These are phyloP conservation scores for Orychophragmus violaceus DNA, from an alignment of 345 rosid species.

Conservation along the genomic window DNA sequence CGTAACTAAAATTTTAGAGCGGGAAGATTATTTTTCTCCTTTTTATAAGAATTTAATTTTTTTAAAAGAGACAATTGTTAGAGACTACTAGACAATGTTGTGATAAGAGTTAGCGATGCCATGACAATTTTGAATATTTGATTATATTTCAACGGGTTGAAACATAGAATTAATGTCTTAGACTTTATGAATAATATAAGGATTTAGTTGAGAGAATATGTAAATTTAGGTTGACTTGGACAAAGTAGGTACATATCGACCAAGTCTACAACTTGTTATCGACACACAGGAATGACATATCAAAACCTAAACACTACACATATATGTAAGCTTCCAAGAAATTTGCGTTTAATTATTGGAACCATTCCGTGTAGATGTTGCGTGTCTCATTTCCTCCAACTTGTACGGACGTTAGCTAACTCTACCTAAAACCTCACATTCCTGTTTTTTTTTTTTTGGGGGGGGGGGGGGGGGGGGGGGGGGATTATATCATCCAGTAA, in stretches of 20 bases:
- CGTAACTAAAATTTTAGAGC: too few species aligned
- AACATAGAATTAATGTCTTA: background rate
- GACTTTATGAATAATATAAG: background rate
- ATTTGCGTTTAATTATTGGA: background rate
- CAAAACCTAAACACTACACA: conserved; percentile 20
- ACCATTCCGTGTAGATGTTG: conserved; percentile 9
- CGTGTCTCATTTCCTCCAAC: conserved; percentile 12
- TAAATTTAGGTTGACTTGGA: conserved; percentile 21
- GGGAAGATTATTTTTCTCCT: too few species aligned
- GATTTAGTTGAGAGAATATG: conserved; percentile 13
- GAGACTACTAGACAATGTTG: background rate
- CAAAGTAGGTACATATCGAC: conserved; percentile 7
- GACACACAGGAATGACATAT: conserved; percentile 11
- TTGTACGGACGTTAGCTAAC: conserved; percentile 19
- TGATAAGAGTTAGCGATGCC: background rate
- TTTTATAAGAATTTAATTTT: too few species aligned
- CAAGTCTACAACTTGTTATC: conserved; percentile 16
- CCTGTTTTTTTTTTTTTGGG: too few species aligned
- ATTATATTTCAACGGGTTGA: background rate
- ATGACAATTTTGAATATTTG: background rate
- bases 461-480: too few species aligned
- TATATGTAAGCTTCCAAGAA: conserved; percentile 24
- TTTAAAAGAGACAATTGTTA: background rate
- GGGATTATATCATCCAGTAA: too few species aligned
- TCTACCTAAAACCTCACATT: too few species aligned